Evolutionary conservation across 169 alveolate genomes (phyloP), one percentile per base, ranked within the genome.

Genomic region (Cryptosporidium sp.): DNA sequence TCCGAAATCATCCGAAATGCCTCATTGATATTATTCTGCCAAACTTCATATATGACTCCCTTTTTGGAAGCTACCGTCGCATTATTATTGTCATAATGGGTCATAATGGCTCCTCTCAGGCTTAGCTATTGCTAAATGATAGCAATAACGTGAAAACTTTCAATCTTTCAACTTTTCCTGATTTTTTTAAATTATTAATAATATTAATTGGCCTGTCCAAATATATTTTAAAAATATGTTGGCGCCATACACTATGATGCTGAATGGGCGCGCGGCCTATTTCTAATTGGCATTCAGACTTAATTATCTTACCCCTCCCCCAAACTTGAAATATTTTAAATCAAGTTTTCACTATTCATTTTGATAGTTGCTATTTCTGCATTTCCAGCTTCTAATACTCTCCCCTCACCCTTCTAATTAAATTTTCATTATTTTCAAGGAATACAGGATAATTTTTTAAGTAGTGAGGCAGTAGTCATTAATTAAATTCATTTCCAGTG

Each of bases 1-100:
- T 96, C 98, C 51, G 97, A 87, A 51, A 96, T 96, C 91, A 92
- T 93, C 86, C 93, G 96, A 91, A 96, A 95, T 69, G 95, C 98
- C 93, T 96, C 98, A 92, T 96, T 14, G 14, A 75, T 75, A 26
- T 75, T 75, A 39, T 31, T 55, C 61, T 75, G 86, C 86, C 86
- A 75, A 21, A 75, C 86, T 75, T 75, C 86, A 43, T 58, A 75
- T 39, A 75, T 75, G 23, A 61, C 73, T 35, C 62, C 55, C 21
- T 35, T 52, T 31, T 71, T 31, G 51, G 59, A n/a, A 48, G 39
- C 37, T 39, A 45, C 67, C 5, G 45, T 33, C 51, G 73, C 55
- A 67, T 67, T 31, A 16, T 37, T 10, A 41, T 21, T 45, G 23
- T 23, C 39, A 45, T 23, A 69, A 5, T 69, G 62, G 58, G 84